phyloP scores from a whole-genome alignment of 805 yeast species.

The Yarrowia sp. region DNA sequence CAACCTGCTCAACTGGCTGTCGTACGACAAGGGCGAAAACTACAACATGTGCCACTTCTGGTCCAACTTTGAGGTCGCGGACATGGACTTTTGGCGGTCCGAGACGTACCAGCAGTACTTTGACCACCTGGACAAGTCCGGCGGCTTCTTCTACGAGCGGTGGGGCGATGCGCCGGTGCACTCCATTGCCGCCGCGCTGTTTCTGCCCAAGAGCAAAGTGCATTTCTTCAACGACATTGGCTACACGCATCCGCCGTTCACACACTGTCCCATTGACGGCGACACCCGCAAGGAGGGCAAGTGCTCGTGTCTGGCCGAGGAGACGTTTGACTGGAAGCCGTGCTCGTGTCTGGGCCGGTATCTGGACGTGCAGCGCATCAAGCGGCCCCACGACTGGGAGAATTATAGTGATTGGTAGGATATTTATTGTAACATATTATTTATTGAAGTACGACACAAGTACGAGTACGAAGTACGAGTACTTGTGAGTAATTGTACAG shows the following conservation, averaged over 20 bases:
- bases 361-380: slow-evolving; percentile 34
- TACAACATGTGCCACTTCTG: slow-evolving; percentile 84
- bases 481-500: no score
- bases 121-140: slow-evolving; percentile 63
- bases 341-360: slow-evolving; percentile 46
- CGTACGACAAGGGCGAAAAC: slow-evolving; percentile 65
- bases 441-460: neutral
- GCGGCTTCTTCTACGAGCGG: slow-evolving; percentile 82
- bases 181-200: slow-evolving; percentile 69
- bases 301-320: slow-evolving; percentile 59
- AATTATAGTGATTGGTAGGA: slow-evolving; percentile 34
- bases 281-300: slow-evolving; percentile 49
- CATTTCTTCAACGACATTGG: slow-evolving; percentile 77
- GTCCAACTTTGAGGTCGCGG: slow-evolving; percentile 78
- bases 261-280: slow-evolving; percentile 70
- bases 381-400: slow-evolving; percentile 30
- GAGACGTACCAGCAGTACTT: slow-evolving; percentile 63
- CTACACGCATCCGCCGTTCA: slow-evolving; percentile 66
- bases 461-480: neutral
- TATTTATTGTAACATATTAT: slow-evolving; percentile 33
- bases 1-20: slow-evolving; percentile 66
- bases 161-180: slow-evolving; percentile 95
- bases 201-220: slow-evolving; percentile 61
- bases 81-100: slow-evolving; percentile 67
- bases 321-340: slow-evolving; percentile 48